Evolutionary conservation across 139 green algal genomes (phyloP).

Genomic region (Closterium sp.): DNA sequence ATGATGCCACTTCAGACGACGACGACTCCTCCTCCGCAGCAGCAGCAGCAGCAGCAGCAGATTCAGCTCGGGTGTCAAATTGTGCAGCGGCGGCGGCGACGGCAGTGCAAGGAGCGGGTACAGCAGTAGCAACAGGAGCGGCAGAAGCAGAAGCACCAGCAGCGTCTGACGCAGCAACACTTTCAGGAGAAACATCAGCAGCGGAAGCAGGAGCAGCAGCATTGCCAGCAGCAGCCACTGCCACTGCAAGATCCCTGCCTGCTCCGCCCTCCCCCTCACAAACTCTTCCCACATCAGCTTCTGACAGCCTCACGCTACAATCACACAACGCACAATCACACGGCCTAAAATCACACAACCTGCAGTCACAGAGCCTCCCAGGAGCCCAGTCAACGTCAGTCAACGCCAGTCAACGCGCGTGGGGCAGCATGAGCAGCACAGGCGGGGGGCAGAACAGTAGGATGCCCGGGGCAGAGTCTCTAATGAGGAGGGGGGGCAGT

Average conservation of each 20-base stretch:
- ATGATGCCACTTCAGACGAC: too few relatives aligned
- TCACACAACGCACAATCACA: background rate
- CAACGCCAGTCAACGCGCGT: background rate
- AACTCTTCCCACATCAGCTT: too few relatives aligned
- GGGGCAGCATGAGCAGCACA: background rate
- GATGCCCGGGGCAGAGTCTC: background rate
- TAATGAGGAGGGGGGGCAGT: background rate
- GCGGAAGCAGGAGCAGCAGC: too few relatives aligned
- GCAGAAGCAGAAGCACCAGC: too few relatives aligned
- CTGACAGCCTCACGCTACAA: background rate
- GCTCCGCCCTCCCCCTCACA: too few relatives aligned
- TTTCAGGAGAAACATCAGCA: background rate
- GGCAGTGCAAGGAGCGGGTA: too few relatives aligned
- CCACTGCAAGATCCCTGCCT: background rate
- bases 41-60: too few relatives aligned
- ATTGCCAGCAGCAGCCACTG: background rate
- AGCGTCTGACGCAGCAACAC: too few relatives aligned
- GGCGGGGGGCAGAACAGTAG: background rate
- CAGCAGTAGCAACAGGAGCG: background rate
- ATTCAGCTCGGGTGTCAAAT: too few relatives aligned
- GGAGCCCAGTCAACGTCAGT: background rate
- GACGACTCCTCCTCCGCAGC: too few relatives aligned
- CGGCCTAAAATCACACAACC: background rate
- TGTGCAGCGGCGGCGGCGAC: too few relatives aligned
- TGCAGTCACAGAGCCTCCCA: background rate